A percentile compares a stretch with the other conserved stretches of the same genome.
These are phyloP conservation scores for Ceratobasidium papillatum DNA, from an alignment of 1,284 basidiomycete species.

Conservation along the genomic window DNA sequence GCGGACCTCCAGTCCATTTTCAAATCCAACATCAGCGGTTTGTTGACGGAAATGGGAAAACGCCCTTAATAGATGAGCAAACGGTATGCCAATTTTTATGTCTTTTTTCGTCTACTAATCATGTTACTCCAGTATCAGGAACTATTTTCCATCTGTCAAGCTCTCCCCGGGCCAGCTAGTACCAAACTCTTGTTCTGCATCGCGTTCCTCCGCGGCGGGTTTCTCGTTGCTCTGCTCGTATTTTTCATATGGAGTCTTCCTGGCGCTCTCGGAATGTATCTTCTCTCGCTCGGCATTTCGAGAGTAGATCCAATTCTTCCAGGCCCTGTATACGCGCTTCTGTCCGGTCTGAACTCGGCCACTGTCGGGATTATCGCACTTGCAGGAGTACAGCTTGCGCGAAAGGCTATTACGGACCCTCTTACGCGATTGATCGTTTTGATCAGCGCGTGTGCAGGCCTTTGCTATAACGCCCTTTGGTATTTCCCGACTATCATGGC, in stretches of 20 bases:
- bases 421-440: slow-evolving; percentile 61
- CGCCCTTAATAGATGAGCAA: slow-evolving; percentile 43
- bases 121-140: slow-evolving; percentile 46
- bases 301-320: slow-evolving; percentile 59
- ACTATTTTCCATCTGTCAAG: slow-evolving; percentile 57
- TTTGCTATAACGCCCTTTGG: slow-evolving; percentile 63
- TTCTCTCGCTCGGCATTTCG: slow-evolving; percentile 60
- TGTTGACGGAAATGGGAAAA: slow-evolving; percentile 39
- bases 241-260: slow-evolving; percentile 57
- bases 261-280: slow-evolving; percentile 63
- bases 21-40: slow-evolving; percentile 44
- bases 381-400: slow-evolving; percentile 62
- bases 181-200: slow-evolving; percentile 56
- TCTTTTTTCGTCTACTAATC: neutral
- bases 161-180: slow-evolving; percentile 56
- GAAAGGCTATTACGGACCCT: slow-evolving; percentile 60
- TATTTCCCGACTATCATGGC: slow-evolving; percentile 57
- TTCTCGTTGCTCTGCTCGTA: slow-evolving; percentile 52
- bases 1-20: slow-evolving; percentile 46
- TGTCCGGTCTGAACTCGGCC: slow-evolving; percentile 66
- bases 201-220: slow-evolving; percentile 52
- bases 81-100: slow-evolving; percentile 32
- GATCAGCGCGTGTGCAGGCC: slow-evolving; percentile 58
- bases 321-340: slow-evolving; percentile 59
- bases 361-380: slow-evolving; percentile 67